A percentile compares a stretch with the other conserved stretches of the same genome.
Conservation (phyloP, 1,284 basidiomycete species). For the Peniophora sp. region DNA sequence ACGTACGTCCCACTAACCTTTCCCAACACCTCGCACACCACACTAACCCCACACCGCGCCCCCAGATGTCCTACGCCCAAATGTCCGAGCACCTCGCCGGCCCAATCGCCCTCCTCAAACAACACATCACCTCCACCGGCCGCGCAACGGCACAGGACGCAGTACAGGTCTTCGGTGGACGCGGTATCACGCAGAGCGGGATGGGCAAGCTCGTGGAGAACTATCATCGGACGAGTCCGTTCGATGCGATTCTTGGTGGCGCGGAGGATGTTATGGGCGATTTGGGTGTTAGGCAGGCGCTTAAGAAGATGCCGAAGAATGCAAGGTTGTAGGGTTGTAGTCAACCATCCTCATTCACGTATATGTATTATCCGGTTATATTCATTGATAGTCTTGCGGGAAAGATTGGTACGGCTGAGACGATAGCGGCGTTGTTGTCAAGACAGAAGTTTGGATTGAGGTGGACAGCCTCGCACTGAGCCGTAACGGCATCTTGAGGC, state of each 20-base stretch:
- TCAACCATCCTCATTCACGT: no score
- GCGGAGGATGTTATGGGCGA: conserved; percentile 48
- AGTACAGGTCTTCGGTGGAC: conserved; percentile 46
- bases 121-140: conserved; percentile 59
- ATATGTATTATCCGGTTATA: no score
- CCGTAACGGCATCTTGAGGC: no score
- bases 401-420: no score
- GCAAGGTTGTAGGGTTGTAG: conserved; percentile 28
- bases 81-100: conserved; percentile 73
- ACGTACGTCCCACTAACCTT: conserved; percentile 36
- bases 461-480: no score
- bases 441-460: no score
- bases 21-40: neutral
- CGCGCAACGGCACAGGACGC: conserved; percentile 67
- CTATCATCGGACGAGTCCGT: conserved; percentile 47
- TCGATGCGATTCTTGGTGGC: conserved; percentile 46
- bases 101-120: conserved; percentile 62
- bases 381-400: no score
- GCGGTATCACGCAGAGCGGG: conserved; percentile 42
- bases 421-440: no score
- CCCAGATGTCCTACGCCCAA: conserved; percentile 74
- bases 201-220: conserved; percentile 52
- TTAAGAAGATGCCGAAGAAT: conserved; percentile 51
- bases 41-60: conserved; percentile 1
- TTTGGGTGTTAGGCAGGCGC: conserved; percentile 55